Percentiles rank a stretch among this genome's conserved stretches.
Evolutionary conservation across 768 basidiomycete genomes (phyloP).

Genomic region (Leccinum uliginosum): DNA sequence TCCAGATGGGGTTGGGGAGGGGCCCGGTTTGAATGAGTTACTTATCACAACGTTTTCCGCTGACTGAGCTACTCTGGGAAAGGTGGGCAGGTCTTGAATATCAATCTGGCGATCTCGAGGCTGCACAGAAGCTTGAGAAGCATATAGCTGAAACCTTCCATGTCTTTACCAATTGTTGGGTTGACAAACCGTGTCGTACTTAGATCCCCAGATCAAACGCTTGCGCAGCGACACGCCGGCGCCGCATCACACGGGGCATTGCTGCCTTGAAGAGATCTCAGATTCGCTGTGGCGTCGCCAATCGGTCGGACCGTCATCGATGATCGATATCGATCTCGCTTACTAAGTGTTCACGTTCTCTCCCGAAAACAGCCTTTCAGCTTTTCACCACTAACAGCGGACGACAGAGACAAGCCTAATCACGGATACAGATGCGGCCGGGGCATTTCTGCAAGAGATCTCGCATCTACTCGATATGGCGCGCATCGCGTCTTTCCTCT

Average conservation of each 20-base stretch:
- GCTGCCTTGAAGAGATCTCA: slow-evolving; percentile 77
- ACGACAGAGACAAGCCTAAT: too few relatives aligned
- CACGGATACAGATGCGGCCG: too few relatives aligned
- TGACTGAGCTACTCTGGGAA: slow-evolving; percentile 86
- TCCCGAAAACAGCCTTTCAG: too few relatives aligned
- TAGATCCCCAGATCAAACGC: slow-evolving; percentile 87
- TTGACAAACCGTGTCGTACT: background rate
- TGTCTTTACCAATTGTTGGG: too few relatives aligned
- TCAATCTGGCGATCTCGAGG: slow-evolving; percentile 85
- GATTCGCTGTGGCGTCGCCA: too few relatives aligned
- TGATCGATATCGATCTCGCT: too few relatives aligned
- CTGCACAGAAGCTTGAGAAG: slow-evolving; percentile 83
- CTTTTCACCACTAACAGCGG: too few relatives aligned
- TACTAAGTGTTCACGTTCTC: too few relatives aligned
- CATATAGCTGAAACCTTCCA: slow-evolving; percentile 65
- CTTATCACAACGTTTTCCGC: slow-evolving; percentile 73
- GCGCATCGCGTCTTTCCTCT: too few relatives aligned
- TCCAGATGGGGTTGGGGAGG: slow-evolving; percentile 44
- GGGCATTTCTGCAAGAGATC: too few relatives aligned
- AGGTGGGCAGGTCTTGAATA: slow-evolving; percentile 95
- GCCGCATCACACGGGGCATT: slow-evolving; percentile 71
- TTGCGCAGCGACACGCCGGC: slow-evolving; percentile 73
- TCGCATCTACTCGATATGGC: too few relatives aligned
- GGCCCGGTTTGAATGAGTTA: slow-evolving; percentile 89
- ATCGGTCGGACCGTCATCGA: slow-evolving; percentile 6